Base-by-base conservation (phyloP, 352 stramenopile species). In the Pythium scleroteichum region DNA sequence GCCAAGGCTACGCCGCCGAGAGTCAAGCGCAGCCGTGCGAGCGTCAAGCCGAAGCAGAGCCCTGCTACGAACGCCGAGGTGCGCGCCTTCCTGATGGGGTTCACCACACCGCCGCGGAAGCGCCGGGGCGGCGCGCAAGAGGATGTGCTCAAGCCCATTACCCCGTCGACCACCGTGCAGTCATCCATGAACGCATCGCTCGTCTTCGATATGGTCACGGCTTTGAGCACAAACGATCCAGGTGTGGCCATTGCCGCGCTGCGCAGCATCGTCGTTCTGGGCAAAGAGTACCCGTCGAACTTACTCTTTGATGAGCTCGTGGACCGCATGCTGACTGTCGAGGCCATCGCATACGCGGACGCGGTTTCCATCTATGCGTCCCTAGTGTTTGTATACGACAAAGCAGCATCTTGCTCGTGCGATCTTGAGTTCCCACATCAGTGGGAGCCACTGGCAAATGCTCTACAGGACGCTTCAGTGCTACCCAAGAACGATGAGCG, bases 331-430 rank as follows among this genome's bases (percentile, higher is more conserved):
- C 74, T 89, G 56, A 89, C 79, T 61, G 73, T 73, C 16, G 82
- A 90, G 35, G 76, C 81, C 1, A 72, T 88, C 50, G 79, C 73
- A 23, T 94, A 92, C 60, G 70, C 50, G 0, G 81, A 91, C 49
- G 81, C 85, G 24, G 78, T 90, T 22, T 78, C 82, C 2, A 92
- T 94, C 59, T 90, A 90, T 58, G 71, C 79, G 17, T 83, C 83
- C n/a, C 54, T 94, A 2, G 80, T 91, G 53, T 94, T 92, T 67
- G 82, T 92, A 1, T 92, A 88, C 42, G 84, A 94, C 53, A 87
- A 88, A 53, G 78, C 84, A 1, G 64, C 73, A 10, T 66, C 79
- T 13, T 93, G 84, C 53, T 87, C 79, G 42, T 87, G 78, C 44
- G 71, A 71, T 0, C 48, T 87, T 22, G 72, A 73, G 19, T 94